phyloP scores from a whole-genome alignment of 129 eudicot genomes.

The Cynara cardunculus region DNA sequence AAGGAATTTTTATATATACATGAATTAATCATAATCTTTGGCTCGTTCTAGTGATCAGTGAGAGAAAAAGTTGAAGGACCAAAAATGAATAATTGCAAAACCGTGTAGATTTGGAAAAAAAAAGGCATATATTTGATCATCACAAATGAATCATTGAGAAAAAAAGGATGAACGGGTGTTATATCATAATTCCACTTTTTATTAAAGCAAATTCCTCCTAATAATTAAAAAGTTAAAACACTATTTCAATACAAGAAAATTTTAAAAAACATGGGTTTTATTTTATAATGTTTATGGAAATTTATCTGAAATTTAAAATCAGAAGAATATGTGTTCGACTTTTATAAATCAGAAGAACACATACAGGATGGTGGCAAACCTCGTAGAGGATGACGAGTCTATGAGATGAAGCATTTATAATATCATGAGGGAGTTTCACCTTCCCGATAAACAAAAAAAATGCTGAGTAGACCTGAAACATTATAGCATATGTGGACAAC shows the following conservation, averaged over 20 bases:
- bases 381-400: not conserved
- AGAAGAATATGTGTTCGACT: not conserved
- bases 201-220: not conserved
- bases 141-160: not conserved
- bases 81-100: not conserved
- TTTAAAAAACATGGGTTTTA: not conserved
- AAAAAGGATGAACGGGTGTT: not conserved
- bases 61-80: not conserved
- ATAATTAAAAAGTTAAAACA: not conserved
- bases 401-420: not conserved
- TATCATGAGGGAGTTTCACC: not conserved
- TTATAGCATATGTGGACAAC: not conserved
- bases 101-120: not conserved
- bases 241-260: not conserved
- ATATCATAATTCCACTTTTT: not conserved
- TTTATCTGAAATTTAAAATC: not conserved
- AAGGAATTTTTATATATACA: too few species aligned
- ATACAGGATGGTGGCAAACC: not conserved
- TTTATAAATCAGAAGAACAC: too few species aligned
- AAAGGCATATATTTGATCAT: not conserved
- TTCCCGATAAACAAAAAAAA: not conserved
- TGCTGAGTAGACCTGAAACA: not conserved
- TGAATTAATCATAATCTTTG: not conserved
- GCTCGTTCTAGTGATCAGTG: not conserved
- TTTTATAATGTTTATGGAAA: not conserved